Evolutionary conservation across 495 filamentous ascomycete species (phyloP), one percentile per base, ranked within the genome.

Genomic region (Aspergillus taichungensis): DNA sequence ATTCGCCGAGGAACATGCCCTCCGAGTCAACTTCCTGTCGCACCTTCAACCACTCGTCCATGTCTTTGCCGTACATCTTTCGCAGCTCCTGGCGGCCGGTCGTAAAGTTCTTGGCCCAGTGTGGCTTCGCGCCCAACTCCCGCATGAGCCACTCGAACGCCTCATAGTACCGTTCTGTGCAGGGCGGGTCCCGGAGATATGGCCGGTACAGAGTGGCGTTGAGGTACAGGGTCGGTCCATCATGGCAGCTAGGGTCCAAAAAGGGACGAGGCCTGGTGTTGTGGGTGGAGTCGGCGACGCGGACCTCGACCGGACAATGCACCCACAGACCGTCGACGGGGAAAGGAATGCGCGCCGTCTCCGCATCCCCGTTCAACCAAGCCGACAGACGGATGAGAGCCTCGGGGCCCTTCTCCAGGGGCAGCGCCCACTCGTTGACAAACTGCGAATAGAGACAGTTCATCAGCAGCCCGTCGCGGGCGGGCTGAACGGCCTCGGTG

Each of bases 381-480:
- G 84, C 80, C 27, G 80, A 82, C 13, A 98, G 74, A 24, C 92
- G 83, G 27, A 65, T 75, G 28, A 98, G 80, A 3, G 90, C 88
- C 61, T 95, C 91, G 12, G 92, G 92, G 0, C 94, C 92, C 48
- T 85, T 82, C 51, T 79, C 65, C n/a, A 98, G 67, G 6, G 92
- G 92, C 39, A 98, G 76, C 5, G 91, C 90, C 92, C 92, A 98
- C 60, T 98, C 92, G 60, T 98, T 95, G 37, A 98, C 92, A 54
- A 88, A 94, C 61, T 98, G 92, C 13, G 83, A 88, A 66, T 94
- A 98, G 12, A 96, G 76, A 61, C 92, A 98, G 63, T 98, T 90
- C 85, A 98, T 88, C 36, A 95, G 70, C 45, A 98, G 73, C 7
- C 88, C 94, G 41, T 80, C 61, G 13, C 86, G 79, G 32, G 80